Conservation (phyloP, 768 basidiomycete species). For the Chalciporus sphaerocephalus region DNA sequence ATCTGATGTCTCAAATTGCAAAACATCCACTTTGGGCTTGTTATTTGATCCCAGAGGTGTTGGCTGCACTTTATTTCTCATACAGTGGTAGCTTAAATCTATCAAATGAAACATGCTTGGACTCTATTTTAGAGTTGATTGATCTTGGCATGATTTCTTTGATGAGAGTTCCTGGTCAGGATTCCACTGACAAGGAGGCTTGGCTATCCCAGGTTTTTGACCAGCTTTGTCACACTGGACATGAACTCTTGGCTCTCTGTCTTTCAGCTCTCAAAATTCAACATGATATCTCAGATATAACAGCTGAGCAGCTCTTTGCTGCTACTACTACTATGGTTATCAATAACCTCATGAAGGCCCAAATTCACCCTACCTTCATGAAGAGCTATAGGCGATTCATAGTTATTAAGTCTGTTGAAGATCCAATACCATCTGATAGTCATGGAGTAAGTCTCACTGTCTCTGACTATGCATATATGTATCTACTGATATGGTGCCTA, state of each 20-base stretch:
- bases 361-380: slow-evolving; percentile 62
- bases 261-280: slow-evolving; percentile 23
- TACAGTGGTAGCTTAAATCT: not conserved
- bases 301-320: slow-evolving; percentile 30
- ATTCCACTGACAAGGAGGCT: slow-evolving; percentile 18
- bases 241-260: slow-evolving; percentile 41
- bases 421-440: slow-evolving; percentile 22
- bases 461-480: not conserved
- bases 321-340: slow-evolving; percentile 45
- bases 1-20: slow-evolving; percentile 47
- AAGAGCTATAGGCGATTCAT: slow-evolving; percentile 61
- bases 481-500: too few species aligned
- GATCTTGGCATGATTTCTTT: slow-evolving; percentile 55
- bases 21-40: slow-evolving; percentile 66
- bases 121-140: slow-evolving; percentile 31
- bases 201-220: slow-evolving; percentile 25
- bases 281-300: slow-evolving; percentile 32
- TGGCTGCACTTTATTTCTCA: slow-evolving; percentile 41
- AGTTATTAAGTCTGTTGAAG: slow-evolving; percentile 44
- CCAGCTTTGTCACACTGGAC: slow-evolving; percentile 19
- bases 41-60: slow-evolving; percentile 60
- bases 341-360: slow-evolving; percentile 49
- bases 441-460: slow-evolving; percentile 42
- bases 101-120: slow-evolving; percentile 14
- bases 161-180: slow-evolving; percentile 44